These are phyloP conservation scores for Starmerella vitae DNA, from an alignment of 805 yeast genomes.

Conservation along the genomic window DNA sequence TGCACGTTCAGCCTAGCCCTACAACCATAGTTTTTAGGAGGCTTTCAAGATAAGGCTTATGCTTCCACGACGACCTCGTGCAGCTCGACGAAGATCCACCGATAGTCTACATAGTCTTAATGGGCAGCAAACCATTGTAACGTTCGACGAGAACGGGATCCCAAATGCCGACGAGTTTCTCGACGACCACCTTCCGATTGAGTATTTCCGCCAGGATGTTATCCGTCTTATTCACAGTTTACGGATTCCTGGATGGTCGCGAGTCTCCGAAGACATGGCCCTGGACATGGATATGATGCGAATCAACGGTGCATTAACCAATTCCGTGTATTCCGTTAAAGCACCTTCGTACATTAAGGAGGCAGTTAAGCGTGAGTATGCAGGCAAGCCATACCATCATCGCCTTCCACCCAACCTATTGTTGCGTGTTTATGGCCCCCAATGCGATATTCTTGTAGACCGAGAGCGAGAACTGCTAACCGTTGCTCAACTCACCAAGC, in stretches of 20 bases:
- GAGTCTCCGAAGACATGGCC: slow-evolving; percentile 32
- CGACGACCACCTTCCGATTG: slow-evolving; percentile 69
- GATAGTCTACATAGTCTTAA: slow-evolving; percentile 8
- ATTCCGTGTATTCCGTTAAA: slow-evolving; percentile 67
- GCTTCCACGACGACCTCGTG: slow-evolving; percentile 9
- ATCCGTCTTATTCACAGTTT: slow-evolving; percentile 49
- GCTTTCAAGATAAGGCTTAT: too few relatives aligned
- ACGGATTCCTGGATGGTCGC: slow-evolving; percentile 68
- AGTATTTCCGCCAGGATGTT: slow-evolving; percentile 73
- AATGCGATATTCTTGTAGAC: slow-evolving; percentile 75
- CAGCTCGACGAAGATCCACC: slow-evolving; percentile 4
- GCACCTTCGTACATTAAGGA: slow-evolving; percentile 34
- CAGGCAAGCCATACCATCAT: slow-evolving; percentile 23
- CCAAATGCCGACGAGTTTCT: slow-evolving; percentile 40
- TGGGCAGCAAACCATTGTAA: slow-evolving; percentile 1
- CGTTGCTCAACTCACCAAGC: slow-evolving; percentile 56
- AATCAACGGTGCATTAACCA: slow-evolving; percentile 87
- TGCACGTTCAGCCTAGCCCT: too few relatives aligned
- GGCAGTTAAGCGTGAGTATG: slow-evolving; percentile 25
- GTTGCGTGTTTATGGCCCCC: slow-evolving; percentile 76
- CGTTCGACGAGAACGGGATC: slow-evolving; percentile 10
- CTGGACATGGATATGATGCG: slow-evolving; percentile 42
- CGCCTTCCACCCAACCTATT: slow-evolving; percentile 45
- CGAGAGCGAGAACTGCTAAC: slow-evolving; percentile 65
- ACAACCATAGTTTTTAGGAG: too few relatives aligned